Conservation (phyloP, 768 basidiomycete genomes). For the Xerocomellus dryophilus region DNA sequence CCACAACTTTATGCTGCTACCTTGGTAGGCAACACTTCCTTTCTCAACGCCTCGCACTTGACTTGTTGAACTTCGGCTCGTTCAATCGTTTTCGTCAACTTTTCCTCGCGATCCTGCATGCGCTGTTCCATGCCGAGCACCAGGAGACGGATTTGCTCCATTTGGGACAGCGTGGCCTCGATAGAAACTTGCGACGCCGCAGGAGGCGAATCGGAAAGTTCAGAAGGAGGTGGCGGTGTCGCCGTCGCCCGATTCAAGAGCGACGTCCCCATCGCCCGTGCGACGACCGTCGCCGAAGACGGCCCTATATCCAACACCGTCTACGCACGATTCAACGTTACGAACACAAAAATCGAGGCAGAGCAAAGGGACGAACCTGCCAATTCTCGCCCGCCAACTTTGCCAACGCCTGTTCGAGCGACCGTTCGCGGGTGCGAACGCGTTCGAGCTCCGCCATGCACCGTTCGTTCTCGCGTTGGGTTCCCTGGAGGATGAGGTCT, state of each 20-base stretch:
- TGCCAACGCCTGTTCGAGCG: slow-evolving; percentile 68
- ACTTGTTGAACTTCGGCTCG: slow-evolving; percentile 58
- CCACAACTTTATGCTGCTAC: slow-evolving; percentile 6
- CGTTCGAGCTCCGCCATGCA: slow-evolving; percentile 80
- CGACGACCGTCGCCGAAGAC: slow-evolving; percentile 28
- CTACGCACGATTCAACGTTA: slow-evolving; percentile 6
- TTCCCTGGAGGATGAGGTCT: slow-evolving; percentile 73
- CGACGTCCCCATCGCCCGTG: slow-evolving; percentile 29
- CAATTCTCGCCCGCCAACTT: slow-evolving; percentile 77
- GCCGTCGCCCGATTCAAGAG: slow-evolving; percentile 23
- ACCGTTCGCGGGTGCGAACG: slow-evolving; percentile 67
- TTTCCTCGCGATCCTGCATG: slow-evolving; percentile 59
- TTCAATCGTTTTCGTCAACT: slow-evolving; percentile 56
- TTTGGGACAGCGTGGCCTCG: slow-evolving; percentile 51
- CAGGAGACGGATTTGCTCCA: slow-evolving; percentile 66
- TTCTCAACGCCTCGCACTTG: slow-evolving; percentile 49
- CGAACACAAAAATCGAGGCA: no score
- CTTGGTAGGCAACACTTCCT: slow-evolving; percentile 34
- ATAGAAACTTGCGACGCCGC: slow-evolving; percentile 25
- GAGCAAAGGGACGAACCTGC: slow-evolving; percentile 48
- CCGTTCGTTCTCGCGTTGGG: slow-evolving; percentile 81
- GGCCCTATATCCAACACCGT: slow-evolving; percentile 38
- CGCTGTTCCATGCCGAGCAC: slow-evolving; percentile 77
- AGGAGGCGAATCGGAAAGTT: slow-evolving; percentile 11
- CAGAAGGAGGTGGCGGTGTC: slow-evolving; percentile 16